Conservation (phyloP, 768 basidiomycete genomes). For the Mycena floridula region DNA sequence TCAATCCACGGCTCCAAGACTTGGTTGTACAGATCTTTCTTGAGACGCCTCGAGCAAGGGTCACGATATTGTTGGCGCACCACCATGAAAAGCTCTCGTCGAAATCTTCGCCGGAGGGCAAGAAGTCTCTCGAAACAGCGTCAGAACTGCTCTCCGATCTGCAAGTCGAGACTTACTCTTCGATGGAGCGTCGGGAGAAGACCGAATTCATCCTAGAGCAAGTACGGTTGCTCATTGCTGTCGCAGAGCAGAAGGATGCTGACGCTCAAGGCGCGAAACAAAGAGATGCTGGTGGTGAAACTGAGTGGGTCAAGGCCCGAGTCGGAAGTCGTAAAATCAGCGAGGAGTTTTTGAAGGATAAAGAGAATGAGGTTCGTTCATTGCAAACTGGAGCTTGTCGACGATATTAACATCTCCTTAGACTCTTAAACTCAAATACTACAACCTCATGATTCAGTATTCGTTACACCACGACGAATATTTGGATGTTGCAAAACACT, state of each 20-base stretch:
- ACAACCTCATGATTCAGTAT: constrained; percentile 94
- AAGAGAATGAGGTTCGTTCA: constrained; percentile 73
- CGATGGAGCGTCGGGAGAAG: constrained; percentile 97
- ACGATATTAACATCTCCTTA: constrained; percentile 4
- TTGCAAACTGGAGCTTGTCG: neutral
- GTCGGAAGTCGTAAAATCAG: constrained; percentile 94
- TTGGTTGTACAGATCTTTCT: constrained; percentile 71
- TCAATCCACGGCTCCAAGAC: neutral
- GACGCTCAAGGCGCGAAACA: constrained; percentile 54
- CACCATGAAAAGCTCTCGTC: constrained; percentile 72
- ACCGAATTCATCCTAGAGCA: constrained; percentile 98
- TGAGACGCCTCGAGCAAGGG: constrained; percentile 92
- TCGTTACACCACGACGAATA: constrained; percentile 81
- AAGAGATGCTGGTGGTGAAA: constrained; percentile 70
- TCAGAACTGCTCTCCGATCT: constrained; percentile 91
- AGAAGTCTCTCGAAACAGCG: constrained; percentile 73
- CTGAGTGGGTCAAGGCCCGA: constrained; percentile 90
- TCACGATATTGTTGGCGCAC: constrained; percentile 80
- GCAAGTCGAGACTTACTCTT: constrained; percentile 98
- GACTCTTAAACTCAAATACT: constrained; percentile 95
- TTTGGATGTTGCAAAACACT: constrained; percentile 92
- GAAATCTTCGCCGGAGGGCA: constrained; percentile 33
- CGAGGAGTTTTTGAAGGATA: constrained; percentile 84
- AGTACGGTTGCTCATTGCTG: constrained; percentile 82
- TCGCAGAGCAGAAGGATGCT: constrained; percentile 71